Base-by-base conservation (phyloP, 179 eudicot species). In the Spergularia azorica region DNA sequence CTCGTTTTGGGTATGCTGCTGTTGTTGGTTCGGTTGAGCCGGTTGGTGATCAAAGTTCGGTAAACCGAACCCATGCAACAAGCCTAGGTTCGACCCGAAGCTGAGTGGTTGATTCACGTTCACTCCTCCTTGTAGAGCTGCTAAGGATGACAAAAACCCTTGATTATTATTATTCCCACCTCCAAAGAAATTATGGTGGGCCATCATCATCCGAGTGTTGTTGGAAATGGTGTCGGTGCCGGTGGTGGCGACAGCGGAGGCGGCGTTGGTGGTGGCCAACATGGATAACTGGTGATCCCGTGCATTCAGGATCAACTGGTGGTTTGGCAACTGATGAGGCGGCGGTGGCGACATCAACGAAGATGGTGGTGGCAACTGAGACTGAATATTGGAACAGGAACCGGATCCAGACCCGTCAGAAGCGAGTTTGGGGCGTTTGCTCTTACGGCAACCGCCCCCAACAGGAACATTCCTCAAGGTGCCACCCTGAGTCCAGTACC, bases 401-500 rank as follows among this genome's bases (percentile, higher is more conserved):
- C 76, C 48, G 6, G 74, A 0, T 9, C 68, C 12, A 38, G 78
- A 60, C 39, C 65, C 15, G 71, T 15, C 38, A 2, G 76, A 16
- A n/a, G 70, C 36, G n/a, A 54, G 38, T 68, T 69, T 82, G 5
- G 80, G 76, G 15, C 84, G 82, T 51, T 84, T 81, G 79, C 76
- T 75, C 57, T 79, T 81, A 7, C 87, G 78, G 21, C 74, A 72
- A 10, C 79, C 75, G 2, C 87, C 85, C 9, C 87, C 87, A 17
- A 81, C 84, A 1, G 87, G 87, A 5, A 84, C 83, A 63, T 76
- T 76, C 2, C 87, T 79, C 10, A 81, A 78, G 70, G 77, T 84
- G 5, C 87, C 87, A 16, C 87, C 87, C 12, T 81, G 84, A 11
- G 87, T 84, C 87, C 87, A 84, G 74, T 84, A 76, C 11, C 87